These are phyloP conservation scores for Nematocida parisii DNA, from an alignment of 371 early-diverging fungal species.

Conservation along the genomic window DNA sequence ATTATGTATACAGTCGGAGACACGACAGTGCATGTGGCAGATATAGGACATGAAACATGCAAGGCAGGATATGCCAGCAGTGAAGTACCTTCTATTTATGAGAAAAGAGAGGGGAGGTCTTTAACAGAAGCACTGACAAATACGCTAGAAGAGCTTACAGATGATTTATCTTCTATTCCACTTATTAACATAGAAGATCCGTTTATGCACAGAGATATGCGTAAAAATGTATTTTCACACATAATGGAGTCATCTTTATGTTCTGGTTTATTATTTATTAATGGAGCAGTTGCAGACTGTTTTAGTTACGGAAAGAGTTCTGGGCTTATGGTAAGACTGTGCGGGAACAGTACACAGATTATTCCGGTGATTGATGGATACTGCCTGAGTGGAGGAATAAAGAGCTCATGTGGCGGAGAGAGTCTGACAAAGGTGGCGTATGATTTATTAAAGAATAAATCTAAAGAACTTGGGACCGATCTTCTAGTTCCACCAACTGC, in stretches of 20 bases:
- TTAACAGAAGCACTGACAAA: conserved; percentile 31
- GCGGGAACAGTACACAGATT: conserved; percentile 58
- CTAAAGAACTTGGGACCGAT: conserved; percentile 24
- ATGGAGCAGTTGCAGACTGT: conserved; percentile 60
- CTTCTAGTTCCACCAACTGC: conserved; percentile 30
- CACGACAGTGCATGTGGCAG: conserved; percentile 43
- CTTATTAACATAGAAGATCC: conserved; percentile 59
- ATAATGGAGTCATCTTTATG: conserved; percentile 57
- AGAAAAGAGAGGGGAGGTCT: conserved; percentile 21
- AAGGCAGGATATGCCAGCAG: conserved; percentile 58
- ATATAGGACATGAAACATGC: conserved; percentile 58
- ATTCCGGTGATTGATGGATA: conserved; percentile 60
- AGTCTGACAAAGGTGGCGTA: conserved; percentile 17
- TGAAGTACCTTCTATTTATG: conserved; percentile 39
- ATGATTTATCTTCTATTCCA: conserved; percentile 33
- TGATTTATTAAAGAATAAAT: conserved; percentile 2
- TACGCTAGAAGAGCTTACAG: conserved; percentile 32
- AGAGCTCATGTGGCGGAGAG: conserved; percentile 46
- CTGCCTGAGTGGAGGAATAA: conserved; percentile 43
- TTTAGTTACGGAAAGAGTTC: conserved; percentile 62
- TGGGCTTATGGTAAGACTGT: conserved; percentile 53
- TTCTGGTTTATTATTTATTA: conserved; percentile 56
- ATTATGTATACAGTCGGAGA: conserved; percentile 57
- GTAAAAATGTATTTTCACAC: conserved; percentile 45
- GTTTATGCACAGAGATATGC: conserved; percentile 27